phyloP scores from a whole-genome alignment of 2,329 filamentous ascomycete genomes.

The Scytalidium lignicola region DNA sequence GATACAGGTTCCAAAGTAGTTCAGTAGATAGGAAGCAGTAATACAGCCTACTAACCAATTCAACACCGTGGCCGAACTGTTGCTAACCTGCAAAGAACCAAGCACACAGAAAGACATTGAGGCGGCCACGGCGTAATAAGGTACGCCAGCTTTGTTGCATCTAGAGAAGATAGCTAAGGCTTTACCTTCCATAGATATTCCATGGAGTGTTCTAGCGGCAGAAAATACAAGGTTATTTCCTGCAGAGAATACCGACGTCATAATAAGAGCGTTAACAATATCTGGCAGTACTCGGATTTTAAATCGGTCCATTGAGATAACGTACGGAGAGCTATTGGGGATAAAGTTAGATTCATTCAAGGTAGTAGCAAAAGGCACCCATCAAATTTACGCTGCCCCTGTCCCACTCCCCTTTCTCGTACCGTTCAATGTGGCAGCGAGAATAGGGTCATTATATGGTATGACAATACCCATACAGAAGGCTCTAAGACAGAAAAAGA shows the following conservation, averaged over 20 bases:
- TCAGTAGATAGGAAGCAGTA: constrained; percentile 71
- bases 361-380: background rate
- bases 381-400: constrained; percentile 32
- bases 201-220: constrained; percentile 63
- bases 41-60: constrained; percentile 45
- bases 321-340: constrained; percentile 26
- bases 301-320: constrained; percentile 56
- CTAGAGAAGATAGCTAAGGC: constrained; percentile 55
- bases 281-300: constrained; percentile 58
- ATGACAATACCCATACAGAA: constrained; percentile 61
- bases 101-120: constrained; percentile 65
- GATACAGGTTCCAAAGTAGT: constrained; percentile 62
- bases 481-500: constrained; percentile 67
- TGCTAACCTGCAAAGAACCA: constrained; percentile 61
- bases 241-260: constrained; percentile 59
- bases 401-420: constrained; percentile 42
- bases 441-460: constrained; percentile 55
- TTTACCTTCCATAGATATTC: constrained; percentile 58
- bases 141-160: constrained; percentile 56
- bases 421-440: constrained; percentile 46
- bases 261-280: constrained; percentile 63
- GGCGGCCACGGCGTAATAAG: constrained; percentile 57
- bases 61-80: constrained; percentile 36
- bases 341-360: background rate
- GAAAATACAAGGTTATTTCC: constrained; percentile 58